These are phyloP conservation scores for Endothia cerciana DNA, from an alignment of 2,329 filamentous ascomycete genomes.

Conservation along the genomic window DNA sequence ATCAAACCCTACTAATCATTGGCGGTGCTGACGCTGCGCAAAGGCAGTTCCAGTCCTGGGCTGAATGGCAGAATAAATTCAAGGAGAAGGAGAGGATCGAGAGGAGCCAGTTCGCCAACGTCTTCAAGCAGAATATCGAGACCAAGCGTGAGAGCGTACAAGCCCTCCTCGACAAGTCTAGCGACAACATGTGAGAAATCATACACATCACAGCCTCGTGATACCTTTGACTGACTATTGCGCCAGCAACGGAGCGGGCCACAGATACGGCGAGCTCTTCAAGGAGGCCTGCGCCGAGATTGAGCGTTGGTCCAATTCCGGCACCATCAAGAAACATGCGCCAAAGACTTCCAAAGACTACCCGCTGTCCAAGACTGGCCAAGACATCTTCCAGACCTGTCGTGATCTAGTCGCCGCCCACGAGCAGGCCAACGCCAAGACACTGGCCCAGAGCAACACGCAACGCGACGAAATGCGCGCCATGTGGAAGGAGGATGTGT, in stretches of 20 bases:
- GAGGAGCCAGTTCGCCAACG: slow-evolving; percentile 32
- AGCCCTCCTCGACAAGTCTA: slow-evolving; percentile 33
- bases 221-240: neutral
- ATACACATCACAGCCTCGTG: neutral
- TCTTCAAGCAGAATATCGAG: slow-evolving; percentile 23
- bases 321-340: neutral
- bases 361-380: slow-evolving; percentile 34
- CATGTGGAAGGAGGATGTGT: slow-evolving; percentile 41
- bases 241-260: slow-evolving; percentile 13
- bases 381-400: slow-evolving; percentile 32
- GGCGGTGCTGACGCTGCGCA: too few species aligned
- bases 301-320: neutral
- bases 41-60: slow-evolving; percentile 23
- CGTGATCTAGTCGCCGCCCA: slow-evolving; percentile 37
- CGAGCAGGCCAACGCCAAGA: slow-evolving; percentile 35
- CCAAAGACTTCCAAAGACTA: slow-evolving; percentile 21
- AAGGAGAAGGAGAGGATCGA: slow-evolving; percentile 32
- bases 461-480: slow-evolving; percentile 34
- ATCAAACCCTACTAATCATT: too few species aligned
- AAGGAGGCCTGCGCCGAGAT: slow-evolving; percentile 4
- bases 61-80: slow-evolving; percentile 28
- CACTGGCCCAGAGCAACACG: slow-evolving; percentile 30
- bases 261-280: slow-evolving; percentile 21
- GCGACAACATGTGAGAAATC: slow-evolving; percentile 37
- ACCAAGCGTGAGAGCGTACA: slow-evolving; percentile 30